Conservation (phyloP, 225 moss, liverwort and hornwort genomes). For the Physcomitrium patens region DNA sequence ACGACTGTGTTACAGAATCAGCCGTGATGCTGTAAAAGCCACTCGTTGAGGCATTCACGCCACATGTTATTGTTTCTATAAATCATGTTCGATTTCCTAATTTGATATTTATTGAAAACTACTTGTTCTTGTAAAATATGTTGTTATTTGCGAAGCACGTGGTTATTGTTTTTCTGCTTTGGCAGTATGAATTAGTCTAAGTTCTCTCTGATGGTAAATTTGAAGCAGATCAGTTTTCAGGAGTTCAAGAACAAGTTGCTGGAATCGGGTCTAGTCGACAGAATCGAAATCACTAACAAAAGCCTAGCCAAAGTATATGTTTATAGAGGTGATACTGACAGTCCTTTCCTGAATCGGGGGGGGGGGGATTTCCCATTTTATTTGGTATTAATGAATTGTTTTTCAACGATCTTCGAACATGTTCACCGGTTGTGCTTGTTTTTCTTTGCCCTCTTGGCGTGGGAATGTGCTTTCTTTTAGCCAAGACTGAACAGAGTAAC, state of each 20-base stretch:
- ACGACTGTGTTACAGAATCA: not conserved
- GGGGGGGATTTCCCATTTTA: slow-evolving; percentile 4
- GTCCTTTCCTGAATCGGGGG: not conserved
- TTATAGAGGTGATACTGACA: slow-evolving; percentile 34
- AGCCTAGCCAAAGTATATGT: slow-evolving; percentile 98
- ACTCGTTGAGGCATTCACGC: not conserved
- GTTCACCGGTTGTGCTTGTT: not conserved
- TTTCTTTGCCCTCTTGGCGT: not conserved
- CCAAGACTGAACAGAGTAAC: not conserved
- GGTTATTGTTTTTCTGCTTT: not conserved
- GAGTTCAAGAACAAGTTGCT: slow-evolving; percentile 98
- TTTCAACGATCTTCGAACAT: not conserved
- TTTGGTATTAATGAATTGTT: too few species aligned
- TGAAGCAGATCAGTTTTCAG: slow-evolving; percentile 90
- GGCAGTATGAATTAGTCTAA: slow-evolving; percentile 19
- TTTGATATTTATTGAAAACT: not conserved
- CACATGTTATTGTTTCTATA: not conserved
- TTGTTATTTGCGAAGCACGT: not conserved
- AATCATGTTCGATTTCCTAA: not conserved
- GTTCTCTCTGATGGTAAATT: not conserved
- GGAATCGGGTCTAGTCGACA: slow-evolving; percentile 93
- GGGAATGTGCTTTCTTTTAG: not conserved
- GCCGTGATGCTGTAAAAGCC: not conserved
- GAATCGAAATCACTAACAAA: slow-evolving; percentile 96
- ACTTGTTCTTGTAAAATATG: not conserved